phyloP scores from a whole-genome alignment of 352 stramenopile genomes.

The Phytophthora fragariae region DNA sequence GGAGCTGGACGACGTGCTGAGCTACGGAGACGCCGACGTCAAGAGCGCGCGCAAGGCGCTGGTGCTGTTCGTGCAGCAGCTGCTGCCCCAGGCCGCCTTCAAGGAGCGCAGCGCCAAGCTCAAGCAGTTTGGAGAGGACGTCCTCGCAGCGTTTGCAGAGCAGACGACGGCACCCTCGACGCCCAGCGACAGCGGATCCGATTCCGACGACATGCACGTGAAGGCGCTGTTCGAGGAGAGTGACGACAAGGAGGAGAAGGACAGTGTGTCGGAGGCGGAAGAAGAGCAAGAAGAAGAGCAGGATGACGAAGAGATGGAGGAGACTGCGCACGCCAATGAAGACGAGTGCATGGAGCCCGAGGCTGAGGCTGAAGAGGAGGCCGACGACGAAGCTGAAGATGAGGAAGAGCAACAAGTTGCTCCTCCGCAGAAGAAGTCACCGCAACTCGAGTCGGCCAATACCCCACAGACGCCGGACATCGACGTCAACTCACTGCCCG shows the following conservation, averaged over 20 bases:
- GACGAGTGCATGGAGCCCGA: constrained; percentile 25
- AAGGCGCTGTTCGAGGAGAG: constrained; percentile 35
- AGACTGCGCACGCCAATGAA: constrained; percentile 17
- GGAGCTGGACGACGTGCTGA: constrained; percentile 71
- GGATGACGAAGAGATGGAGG: constrained; percentile 24
- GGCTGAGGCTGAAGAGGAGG: constrained; percentile 4
- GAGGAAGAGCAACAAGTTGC: constrained; percentile 21
- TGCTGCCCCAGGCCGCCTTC: constrained; percentile 46
- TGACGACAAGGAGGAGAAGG: constrained; percentile 26
- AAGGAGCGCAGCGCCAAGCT: constrained; percentile 53
- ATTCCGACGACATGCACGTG: constrained; percentile 41
- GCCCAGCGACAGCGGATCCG: constrained; percentile 19
- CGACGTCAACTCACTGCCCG: constrained; percentile 45
- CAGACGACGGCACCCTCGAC: not conserved
- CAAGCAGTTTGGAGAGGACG: constrained; percentile 51
- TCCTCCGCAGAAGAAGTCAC: constrained; percentile 18
- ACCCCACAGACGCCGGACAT: constrained; percentile 10
- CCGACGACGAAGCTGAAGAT: constrained; percentile 26
- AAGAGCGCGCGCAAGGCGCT: constrained; percentile 62
- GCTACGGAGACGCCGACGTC: constrained; percentile 58
- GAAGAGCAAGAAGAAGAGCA: not conserved
- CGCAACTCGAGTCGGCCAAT: not conserved
- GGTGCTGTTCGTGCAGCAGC: constrained; percentile 57
- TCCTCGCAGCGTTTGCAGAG: constrained; percentile 28
- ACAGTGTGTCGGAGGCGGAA: not conserved